Evolutionary conservation across 1,284 basidiomycete genomes (phyloP), one percentile per base, ranked within the genome.

Genomic region (Amylostereum areolatum): DNA sequence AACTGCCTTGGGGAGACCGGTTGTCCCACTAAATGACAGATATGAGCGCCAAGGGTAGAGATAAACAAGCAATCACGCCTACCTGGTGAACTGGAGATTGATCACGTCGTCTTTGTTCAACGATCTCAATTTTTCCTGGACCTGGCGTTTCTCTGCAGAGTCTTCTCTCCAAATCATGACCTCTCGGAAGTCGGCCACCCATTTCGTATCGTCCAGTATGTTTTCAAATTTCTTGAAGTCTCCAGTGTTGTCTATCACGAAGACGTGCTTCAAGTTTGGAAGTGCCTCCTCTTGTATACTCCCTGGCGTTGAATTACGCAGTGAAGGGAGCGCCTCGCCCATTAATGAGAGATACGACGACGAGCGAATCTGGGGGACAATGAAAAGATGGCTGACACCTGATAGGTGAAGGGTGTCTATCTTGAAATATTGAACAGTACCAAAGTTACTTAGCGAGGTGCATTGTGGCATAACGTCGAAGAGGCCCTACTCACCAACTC

Each of bases 31-130:
- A 4, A 43, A 18, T 33, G 27, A 43, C 29, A 18, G 4, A 27
- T 43, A 32, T 41, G 45, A 46, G 41, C 43, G 31, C 11, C 47
- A 24, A 33, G 46, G 49, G 28, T 11, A 36, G 8, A 48, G 12
- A 49, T 31, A 46, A 35, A 45, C 25, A 35, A n/a, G 36, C 4
- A 24, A 41, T 35, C 48, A 24, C 42, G 34, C 67, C 7, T 52
- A 86, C 87, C 87, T 90, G 24, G 89, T 91, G 57, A 90, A 89
- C 61, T 92, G 89, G 52, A 92, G 58, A 59, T 91, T 92, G 48
- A 90, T 81, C 2, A 91, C 72, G 36, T 92, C 89, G 50, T 88
- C 78, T 39, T 78, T 76, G 10, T 72, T 49, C 50, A 83, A 55
- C 5, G 69, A 66, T 45, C 58, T 57, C 47, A 63, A 59, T 12